A percentile compares a stretch with the other conserved stretches of the same genome.
phyloP scores from a whole-genome alignment of 768 basidiomycete genomes.

The Pholiota molesta region DNA sequence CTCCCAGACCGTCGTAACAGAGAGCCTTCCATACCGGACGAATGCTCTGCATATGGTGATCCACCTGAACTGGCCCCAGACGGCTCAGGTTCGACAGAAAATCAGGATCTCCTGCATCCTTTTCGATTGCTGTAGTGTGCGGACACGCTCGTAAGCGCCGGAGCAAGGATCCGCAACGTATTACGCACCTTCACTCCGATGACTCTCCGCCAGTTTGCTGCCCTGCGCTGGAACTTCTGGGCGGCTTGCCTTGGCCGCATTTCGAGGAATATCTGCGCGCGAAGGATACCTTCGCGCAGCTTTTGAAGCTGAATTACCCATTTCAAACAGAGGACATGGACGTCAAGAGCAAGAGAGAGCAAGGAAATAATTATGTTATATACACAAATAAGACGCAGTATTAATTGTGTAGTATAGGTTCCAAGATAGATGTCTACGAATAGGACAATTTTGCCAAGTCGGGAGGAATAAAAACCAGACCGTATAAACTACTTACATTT shows the following conservation, averaged over 20 bases:
- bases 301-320: slow-evolving; percentile 71
- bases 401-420: slow-evolving; percentile 19
- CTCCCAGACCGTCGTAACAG: not conserved
- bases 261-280: slow-evolving; percentile 7
- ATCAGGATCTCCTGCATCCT: slow-evolving; percentile 72
- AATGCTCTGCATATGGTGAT: slow-evolving; percentile 59
- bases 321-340: slow-evolving; percentile 27
- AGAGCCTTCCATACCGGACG: slow-evolving; percentile 42
- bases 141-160: not conserved
- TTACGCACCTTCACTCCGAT: slow-evolving; percentile 24
- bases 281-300: slow-evolving; percentile 54
- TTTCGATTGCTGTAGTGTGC: slow-evolving; percentile 52
- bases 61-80: slow-evolving; percentile 72
- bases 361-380: slow-evolving; percentile 14
- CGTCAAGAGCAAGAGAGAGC: slow-evolving; percentile 4
- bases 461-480: slow-evolving; percentile 17
- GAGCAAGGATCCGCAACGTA: not conserved
- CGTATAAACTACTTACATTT: slow-evolving; percentile 29
- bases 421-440: slow-evolving; percentile 22
- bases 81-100: slow-evolving; percentile 64
- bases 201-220: slow-evolving; percentile 21
- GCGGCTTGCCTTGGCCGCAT: slow-evolving; percentile 26
- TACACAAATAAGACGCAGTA: slow-evolving; percentile 22
- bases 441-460: slow-evolving; percentile 15
- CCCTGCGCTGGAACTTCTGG: slow-evolving; percentile 7